Evolutionary conservation across 2,329 filamentous ascomycete genomes (phyloP).

Genomic region (Cyclaneusma minus): DNA sequence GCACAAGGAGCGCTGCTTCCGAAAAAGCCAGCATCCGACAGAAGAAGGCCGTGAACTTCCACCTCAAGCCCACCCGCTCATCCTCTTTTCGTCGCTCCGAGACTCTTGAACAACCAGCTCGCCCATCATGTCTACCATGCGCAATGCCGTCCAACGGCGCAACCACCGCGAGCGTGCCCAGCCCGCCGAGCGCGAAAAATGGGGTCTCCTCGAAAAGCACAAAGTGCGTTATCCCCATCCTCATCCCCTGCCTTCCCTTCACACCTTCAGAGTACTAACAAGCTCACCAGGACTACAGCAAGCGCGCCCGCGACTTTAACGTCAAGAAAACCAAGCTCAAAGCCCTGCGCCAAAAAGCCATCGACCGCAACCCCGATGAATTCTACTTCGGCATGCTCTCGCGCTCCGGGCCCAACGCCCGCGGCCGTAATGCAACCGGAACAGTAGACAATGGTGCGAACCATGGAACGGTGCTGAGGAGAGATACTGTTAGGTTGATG

Average conservation of each 20-base stretch:
- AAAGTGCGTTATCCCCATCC: slow-evolving; percentile 43
- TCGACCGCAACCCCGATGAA: slow-evolving; percentile 56
- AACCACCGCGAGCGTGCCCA: slow-evolving; percentile 86
- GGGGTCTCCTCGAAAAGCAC: slow-evolving; percentile 90
- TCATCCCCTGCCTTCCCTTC: not conserved
- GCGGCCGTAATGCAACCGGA: slow-evolving; percentile 36
- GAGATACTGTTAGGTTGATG: slow-evolving; percentile 43
- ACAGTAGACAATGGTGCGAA: slow-evolving; percentile 41
- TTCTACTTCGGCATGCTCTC: slow-evolving; percentile 59
- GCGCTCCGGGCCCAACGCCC: slow-evolving; percentile 37
- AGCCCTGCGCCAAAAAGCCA: slow-evolving; percentile 41
- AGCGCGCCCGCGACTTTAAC: slow-evolving; percentile 50
- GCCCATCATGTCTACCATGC: slow-evolving; percentile 38
- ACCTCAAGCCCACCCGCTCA: slow-evolving; percentile 1
- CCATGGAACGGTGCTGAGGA: slow-evolving; percentile 36
- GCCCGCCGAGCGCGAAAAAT: slow-evolving; percentile 65
- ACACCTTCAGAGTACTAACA: not conserved
- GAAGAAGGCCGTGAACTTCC: not conserved
- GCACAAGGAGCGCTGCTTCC: too few species aligned
- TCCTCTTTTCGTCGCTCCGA: slow-evolving; percentile 1
- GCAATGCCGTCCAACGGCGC: slow-evolving; percentile 58
- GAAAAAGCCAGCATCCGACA: too few species aligned
- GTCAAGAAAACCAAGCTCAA: slow-evolving; percentile 47
- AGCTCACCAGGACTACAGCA: slow-evolving; percentile 39
- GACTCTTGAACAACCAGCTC: not conserved